These are phyloP conservation scores for Ceratocystis smalleyi DNA, from an alignment of 2,329 filamentous ascomycete genomes.

Conservation along the genomic window DNA sequence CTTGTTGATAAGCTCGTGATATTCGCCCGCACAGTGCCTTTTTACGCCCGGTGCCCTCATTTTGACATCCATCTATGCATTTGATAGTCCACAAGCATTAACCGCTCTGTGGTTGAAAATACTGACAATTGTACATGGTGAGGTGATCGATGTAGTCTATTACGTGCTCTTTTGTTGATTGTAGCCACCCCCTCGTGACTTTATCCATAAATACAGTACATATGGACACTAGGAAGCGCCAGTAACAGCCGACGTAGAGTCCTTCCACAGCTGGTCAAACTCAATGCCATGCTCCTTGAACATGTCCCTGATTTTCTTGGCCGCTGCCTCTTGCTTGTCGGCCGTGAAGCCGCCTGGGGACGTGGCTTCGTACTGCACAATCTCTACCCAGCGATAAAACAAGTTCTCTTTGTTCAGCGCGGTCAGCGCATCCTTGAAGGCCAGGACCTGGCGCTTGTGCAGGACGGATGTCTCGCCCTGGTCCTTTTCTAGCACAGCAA, in stretches of 20 bases:
- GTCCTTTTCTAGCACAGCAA: conserved; percentile 28
- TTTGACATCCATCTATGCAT: neutral
- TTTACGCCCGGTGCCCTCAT: neutral
- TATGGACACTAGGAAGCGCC: neutral
- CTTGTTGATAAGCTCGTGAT: neutral
- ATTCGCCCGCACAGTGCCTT: neutral
- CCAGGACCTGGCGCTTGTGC: conserved; percentile 56
- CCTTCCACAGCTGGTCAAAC: conserved; percentile 65
- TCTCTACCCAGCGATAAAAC: conserved; percentile 86
- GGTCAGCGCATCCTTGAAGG: conserved; percentile 61
- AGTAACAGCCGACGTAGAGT: conserved; percentile 30
- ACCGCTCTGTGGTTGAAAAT: neutral
- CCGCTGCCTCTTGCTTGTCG: conserved; percentile 56
- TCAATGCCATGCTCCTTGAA: conserved; percentile 64
- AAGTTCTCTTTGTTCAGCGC: conserved; percentile 70
- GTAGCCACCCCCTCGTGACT: neutral
- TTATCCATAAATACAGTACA: conserved; percentile 19
- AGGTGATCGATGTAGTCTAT: neutral
- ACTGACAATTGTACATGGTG: neutral
- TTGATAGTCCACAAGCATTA: neutral
- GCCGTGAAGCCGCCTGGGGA: conserved; percentile 62
- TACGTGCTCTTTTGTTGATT: neutral
- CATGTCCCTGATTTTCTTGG: conserved; percentile 56
- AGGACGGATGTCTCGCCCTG: conserved; percentile 51
- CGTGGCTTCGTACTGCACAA: conserved; percentile 75